Evolutionary conservation across 2,329 filamentous ascomycete species (phyloP), one percentile per base, ranked within the genome.

Genomic region (Fusarium armeniacum): DNA sequence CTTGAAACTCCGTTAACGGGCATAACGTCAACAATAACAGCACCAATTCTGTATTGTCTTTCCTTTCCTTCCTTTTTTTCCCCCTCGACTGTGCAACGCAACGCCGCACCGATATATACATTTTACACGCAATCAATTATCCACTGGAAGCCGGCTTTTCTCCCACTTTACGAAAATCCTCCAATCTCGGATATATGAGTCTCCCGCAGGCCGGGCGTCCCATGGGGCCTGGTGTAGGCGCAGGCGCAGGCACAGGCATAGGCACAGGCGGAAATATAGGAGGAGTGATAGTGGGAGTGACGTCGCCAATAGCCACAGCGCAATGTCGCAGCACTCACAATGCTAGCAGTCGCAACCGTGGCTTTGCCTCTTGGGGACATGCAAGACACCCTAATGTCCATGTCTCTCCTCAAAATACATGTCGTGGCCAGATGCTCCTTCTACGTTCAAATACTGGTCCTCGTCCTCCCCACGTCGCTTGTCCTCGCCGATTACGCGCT

Each of bases 141-240:
- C 22, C 64, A 50, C 43, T 22, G 38, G 28, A 65, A 53, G 26
- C 18, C 59, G 43, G 43, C 45, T 43, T 4, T 32, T 20, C 67
- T 70, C 67, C 67, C 67, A 60, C 67, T 53, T 68, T 70, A 61
- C 66, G 56, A 59, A 51, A 44, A 45, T 53, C 52, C 56, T 65
- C 30, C 62, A 65, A 59, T 64, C 55, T 63, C 64, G 69, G 57
- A 69, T 73, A 71, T 62, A 78, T 82, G 77, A 75, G 74, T 76
- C 63, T 73, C 67, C 77, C 75, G 62, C 69, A 67, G 75, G 75
- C 75, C 64, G 75, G 71, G 71, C 76, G 73, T 72, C 74, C 75
- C 65, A 70, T 70, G 70, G 73, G 75, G 71, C 54, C 73, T 64
- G 72, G 72, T 62, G 52, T 62, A 67, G 43, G 51, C 38, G 16